Evolutionary conservation across 2,329 filamentous ascomycete genomes (phyloP).

Genomic region (Hypoxylon sp.): DNA sequence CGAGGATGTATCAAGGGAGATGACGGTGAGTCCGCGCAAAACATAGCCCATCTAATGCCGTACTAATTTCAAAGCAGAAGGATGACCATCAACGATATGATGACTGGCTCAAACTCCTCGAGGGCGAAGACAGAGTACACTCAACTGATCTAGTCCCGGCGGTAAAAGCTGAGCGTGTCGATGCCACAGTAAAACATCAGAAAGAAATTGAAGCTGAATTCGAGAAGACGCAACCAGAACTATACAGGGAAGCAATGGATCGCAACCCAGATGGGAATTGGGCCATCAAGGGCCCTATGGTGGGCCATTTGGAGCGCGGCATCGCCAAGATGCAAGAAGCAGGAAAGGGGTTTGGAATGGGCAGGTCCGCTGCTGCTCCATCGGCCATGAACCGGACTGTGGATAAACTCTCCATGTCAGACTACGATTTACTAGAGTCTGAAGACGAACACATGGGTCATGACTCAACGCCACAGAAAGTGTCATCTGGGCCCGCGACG

Average conservation of each 20-base stretch:
- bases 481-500: constrained; percentile 16
- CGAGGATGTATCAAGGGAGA: constrained; percentile 55
- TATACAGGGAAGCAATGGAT: constrained; percentile 63
- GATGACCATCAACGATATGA: constrained; percentile 60
- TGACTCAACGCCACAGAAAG: constrained; percentile 31
- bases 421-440: constrained; percentile 49
- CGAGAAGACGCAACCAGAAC: constrained; percentile 60
- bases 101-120: constrained; percentile 62
- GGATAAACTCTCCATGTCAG: constrained; percentile 42
- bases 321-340: constrained; percentile 61
- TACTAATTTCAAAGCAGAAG: constrained; percentile 39
- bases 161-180: constrained; percentile 59
- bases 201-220: constrained; percentile 66
- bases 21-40: constrained; percentile 51
- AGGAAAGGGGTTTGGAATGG: constrained; percentile 26
- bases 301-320: constrained; percentile 65
- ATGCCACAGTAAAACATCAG: constrained; percentile 63
- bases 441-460: constrained; percentile 48
- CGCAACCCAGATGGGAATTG: constrained; percentile 58
- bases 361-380: constrained; percentile 27
- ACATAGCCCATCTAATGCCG: not conserved
- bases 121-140: constrained; percentile 60
- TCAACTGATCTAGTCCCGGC: constrained; percentile 58
- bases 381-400: constrained; percentile 38
- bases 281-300: constrained; percentile 63